Evolutionary conservation across 1,139 yeast genomes (phyloP).

Genomic region (Yamadazyma taylorii): DNA sequence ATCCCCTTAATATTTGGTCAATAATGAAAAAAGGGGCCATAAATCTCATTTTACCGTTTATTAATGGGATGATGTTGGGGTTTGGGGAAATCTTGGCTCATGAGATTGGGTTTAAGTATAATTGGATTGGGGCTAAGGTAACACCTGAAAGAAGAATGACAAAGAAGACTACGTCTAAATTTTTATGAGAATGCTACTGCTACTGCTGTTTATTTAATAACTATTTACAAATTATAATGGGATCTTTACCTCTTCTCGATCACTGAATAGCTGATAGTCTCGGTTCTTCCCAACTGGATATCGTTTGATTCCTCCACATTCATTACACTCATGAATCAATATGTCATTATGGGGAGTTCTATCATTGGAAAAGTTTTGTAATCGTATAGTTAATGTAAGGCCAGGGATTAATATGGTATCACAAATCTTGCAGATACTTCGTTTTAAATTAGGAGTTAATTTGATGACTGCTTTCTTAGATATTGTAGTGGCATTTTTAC

Average conservation of each 20-base stretch:
- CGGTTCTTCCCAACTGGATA: conserved; percentile 37
- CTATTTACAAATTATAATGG: not conserved
- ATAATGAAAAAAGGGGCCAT: conserved; percentile 57
- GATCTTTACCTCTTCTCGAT: conserved; percentile 19
- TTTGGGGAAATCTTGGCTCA: conserved; percentile 96
- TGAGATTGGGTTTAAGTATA: conserved; percentile 79
- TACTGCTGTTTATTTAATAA: too few relatives aligned
- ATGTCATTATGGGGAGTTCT: conserved; percentile 32
- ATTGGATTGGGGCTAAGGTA: conserved; percentile 77
- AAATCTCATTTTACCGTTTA: conserved; percentile 79
- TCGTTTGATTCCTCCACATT: conserved; percentile 27
- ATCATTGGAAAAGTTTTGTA: conserved; percentile 28
- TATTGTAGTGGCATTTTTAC: conserved; percentile 47
- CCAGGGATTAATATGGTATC: conserved; percentile 50
- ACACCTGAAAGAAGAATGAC: conserved; percentile 38
- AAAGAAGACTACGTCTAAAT: conserved; percentile 20
- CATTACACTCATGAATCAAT: conserved; percentile 27
- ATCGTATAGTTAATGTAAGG: conserved; percentile 29
- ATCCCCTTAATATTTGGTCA: conserved; percentile 26
- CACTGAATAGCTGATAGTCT: conserved; percentile 29
- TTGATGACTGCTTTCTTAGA: conserved; percentile 65
- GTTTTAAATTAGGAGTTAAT: conserved; percentile 59
- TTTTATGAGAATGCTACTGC: conserved; percentile 12
- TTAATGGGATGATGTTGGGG: conserved; percentile 95
- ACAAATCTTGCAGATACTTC: conserved; percentile 63